A percentile compares a stretch with the other conserved stretches of the same genome.
Conservation (phyloP, 2,329 filamentous ascomycete species). For the Ophiostoma tasmaniense region DNA sequence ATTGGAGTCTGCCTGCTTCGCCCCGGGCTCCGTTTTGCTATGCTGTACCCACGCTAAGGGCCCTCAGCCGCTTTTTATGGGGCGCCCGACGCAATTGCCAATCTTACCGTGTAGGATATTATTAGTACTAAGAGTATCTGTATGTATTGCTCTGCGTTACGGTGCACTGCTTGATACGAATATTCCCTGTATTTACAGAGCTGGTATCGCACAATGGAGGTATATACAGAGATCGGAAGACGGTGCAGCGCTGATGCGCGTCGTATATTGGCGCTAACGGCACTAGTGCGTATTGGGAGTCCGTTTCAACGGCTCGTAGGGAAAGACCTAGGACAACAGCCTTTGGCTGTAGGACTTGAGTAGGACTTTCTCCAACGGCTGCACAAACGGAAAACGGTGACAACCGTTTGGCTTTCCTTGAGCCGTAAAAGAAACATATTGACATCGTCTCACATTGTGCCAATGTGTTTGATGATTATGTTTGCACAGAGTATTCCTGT, state of each 20-base stretch:
- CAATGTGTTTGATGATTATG: not conserved
- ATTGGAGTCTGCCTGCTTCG: constrained; percentile 6
- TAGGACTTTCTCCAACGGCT: constrained; percentile 1
- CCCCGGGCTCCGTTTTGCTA: constrained; percentile 14
- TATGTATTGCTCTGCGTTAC: too few relatives aligned
- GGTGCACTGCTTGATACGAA: too few relatives aligned
- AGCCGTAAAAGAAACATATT: too few relatives aligned
- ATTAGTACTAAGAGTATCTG: too few relatives aligned
- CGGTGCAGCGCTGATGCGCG: not conserved
- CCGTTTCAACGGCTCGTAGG: not conserved
- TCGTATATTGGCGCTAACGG: not conserved
- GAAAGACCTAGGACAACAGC: not conserved
- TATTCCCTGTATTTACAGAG: too few relatives aligned
- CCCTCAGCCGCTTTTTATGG: constrained; percentile 17
- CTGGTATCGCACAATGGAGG: not conserved
- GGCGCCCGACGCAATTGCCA: constrained; percentile 5
- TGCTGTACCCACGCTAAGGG: constrained; percentile 6
- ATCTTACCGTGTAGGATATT: constrained; percentile 2
- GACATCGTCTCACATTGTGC: not conserved
- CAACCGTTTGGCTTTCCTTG: too few relatives aligned
- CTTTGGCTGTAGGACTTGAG: constrained; percentile 2
- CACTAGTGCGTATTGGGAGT: not conserved
- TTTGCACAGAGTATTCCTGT: not conserved
- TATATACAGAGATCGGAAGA: not conserved
- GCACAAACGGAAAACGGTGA: not conserved